These are phyloP conservation scores for Trichoderma koningiopsis DNA, from an alignment of 2,329 filamentous ascomycete species.

Conservation along the genomic window DNA sequence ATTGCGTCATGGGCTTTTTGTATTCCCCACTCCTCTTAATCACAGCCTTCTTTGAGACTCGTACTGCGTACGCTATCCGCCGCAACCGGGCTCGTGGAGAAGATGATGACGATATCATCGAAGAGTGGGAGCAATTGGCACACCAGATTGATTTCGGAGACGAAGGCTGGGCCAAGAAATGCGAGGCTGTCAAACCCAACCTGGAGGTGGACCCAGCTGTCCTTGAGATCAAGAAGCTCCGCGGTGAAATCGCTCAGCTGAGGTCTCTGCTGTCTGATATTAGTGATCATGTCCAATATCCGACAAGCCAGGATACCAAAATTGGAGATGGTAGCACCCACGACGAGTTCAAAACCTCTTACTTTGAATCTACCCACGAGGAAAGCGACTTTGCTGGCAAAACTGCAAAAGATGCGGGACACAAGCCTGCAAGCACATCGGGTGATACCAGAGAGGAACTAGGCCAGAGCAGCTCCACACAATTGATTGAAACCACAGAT, in stretches of 20 bases:
- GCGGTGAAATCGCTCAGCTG: conserved; percentile 60
- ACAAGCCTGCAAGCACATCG: neutral
- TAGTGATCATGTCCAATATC: conserved; percentile 31
- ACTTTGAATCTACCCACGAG: neutral
- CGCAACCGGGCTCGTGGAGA: conserved; percentile 79
- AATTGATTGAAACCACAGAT: neutral
- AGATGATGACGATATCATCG: conserved; percentile 81
- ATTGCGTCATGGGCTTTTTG: conserved; percentile 80
- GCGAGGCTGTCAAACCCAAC: conserved; percentile 75
- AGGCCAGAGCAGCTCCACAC: neutral
- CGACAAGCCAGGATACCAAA: conserved; percentile 22
- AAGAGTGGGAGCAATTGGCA: conserved; percentile 90
- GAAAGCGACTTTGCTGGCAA: neutral
- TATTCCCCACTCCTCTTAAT: conserved; percentile 83
- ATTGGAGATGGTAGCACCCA: conserved; percentile 14
- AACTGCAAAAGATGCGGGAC: neutral
- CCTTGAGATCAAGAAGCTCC: conserved; percentile 65
- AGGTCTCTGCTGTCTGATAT: conserved; percentile 50
- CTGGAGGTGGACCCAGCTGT: conserved; percentile 77
- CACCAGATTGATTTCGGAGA: conserved; percentile 75
- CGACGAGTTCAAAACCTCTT: conserved; percentile 4
- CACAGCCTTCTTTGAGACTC: conserved; percentile 72
- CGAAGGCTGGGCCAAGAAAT: conserved; percentile 83
- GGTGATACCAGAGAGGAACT: neutral
- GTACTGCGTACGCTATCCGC: conserved; percentile 65